These are phyloP conservation scores for Sphaerosporella brunnea DNA, from an alignment of 495 filamentous ascomycete genomes.

Conservation along the genomic window DNA sequence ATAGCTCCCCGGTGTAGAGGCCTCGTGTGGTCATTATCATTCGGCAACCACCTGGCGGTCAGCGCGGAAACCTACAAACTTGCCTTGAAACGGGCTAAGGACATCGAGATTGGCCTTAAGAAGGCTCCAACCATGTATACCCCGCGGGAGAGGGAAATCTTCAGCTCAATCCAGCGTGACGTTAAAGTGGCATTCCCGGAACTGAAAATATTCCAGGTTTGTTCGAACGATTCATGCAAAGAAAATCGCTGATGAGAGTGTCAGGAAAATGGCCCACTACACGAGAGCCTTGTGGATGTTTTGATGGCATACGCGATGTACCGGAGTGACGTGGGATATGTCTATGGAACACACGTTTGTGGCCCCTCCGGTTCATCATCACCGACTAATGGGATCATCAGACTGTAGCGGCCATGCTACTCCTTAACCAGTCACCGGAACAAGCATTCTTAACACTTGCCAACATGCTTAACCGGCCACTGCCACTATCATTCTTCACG, in stretches of 20 bases:
- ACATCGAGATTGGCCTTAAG: constrained; percentile 38
- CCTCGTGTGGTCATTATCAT: constrained; percentile 66
- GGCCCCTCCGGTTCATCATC: not conserved
- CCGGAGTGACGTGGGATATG: constrained; percentile 79
- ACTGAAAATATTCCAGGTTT: constrained; percentile 64
- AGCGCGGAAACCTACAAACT: constrained; percentile 58
- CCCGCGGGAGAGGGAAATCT: constrained; percentile 42
- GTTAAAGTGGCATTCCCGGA: constrained; percentile 57
- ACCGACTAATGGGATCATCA: constrained; percentile 27
- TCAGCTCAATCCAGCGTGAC: constrained; percentile 52
- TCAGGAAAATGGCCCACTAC: constrained; percentile 42
- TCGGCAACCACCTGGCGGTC: constrained; percentile 76
- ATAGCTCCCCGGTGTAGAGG: constrained; percentile 63
- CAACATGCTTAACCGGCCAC: constrained; percentile 73
- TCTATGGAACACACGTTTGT: constrained; percentile 66
- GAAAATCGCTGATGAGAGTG: not conserved
- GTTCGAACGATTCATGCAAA: constrained; percentile 11
- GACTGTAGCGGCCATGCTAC: constrained; percentile 71
- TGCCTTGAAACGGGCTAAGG: constrained; percentile 56
- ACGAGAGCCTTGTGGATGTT: constrained; percentile 58
- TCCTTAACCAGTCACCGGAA: constrained; percentile 55
- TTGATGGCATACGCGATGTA: constrained; percentile 86
- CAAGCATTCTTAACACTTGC: constrained; percentile 68
- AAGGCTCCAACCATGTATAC: constrained; percentile 27
- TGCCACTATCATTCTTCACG: constrained; percentile 75